A percentile compares a stretch with the other conserved stretches of the same genome.
Evolutionary conservation across 805 yeast genomes (phyloP).

Genomic region (Sugiyamaella valdiviana): DNA sequence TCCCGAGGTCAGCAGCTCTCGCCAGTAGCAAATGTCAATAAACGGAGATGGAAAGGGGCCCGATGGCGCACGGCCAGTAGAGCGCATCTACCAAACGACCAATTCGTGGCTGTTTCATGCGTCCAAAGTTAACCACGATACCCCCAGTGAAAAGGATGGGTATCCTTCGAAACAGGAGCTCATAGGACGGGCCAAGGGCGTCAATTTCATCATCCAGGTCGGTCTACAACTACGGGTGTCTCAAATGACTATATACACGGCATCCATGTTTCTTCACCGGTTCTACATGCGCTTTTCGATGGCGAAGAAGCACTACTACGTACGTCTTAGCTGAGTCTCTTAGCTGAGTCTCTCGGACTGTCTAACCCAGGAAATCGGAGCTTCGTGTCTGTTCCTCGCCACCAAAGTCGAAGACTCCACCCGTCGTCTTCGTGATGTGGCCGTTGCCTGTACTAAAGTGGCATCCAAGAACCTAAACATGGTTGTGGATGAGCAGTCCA

Average conservation of each 20-base stretch:
- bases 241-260: constrained; percentile 43
- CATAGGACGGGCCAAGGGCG: constrained; percentile 43
- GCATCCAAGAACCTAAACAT: constrained; percentile 40
- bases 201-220: constrained; percentile 40
- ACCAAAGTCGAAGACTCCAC: constrained; percentile 49
- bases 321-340: neutral
- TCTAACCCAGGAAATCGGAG: constrained; percentile 37
- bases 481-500: constrained; percentile 40
- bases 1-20: neutral
- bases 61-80: neutral
- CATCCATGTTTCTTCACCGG: constrained; percentile 44
- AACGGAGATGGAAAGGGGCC: neutral
- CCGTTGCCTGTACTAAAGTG: constrained; percentile 42
- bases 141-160: constrained; percentile 23
- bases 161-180: constrained; percentile 31
- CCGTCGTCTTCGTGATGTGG: constrained; percentile 43
- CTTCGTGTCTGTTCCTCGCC: constrained; percentile 46
- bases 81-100: constrained; percentile 1
- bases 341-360: neutral
- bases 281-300: constrained; percentile 45
- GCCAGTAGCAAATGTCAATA: neutral
- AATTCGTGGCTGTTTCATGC: constrained; percentile 24
- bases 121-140: constrained; percentile 16
- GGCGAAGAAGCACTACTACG: constrained; percentile 39
- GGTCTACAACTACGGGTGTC: constrained; percentile 43